These are phyloP conservation scores for Aspergillus ochraceoroseus DNA, from an alignment of 2,329 filamentous ascomycete genomes.

Conservation along the genomic window DNA sequence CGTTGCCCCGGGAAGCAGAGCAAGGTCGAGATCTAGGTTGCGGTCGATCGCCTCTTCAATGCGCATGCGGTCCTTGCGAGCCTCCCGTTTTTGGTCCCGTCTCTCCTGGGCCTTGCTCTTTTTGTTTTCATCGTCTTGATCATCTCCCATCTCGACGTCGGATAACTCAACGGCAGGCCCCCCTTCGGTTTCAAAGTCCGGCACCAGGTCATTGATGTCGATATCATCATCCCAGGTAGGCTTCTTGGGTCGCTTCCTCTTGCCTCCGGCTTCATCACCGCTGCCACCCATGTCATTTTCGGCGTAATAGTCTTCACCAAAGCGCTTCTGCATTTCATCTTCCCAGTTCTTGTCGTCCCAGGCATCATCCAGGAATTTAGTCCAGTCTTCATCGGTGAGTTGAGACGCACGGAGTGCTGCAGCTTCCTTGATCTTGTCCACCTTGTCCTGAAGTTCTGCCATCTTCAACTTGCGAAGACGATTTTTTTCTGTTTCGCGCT, in stretches of 20 bases:
- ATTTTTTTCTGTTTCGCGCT: constrained; percentile 74
- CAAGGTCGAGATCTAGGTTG: constrained; percentile 68
- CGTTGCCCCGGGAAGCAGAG: constrained; percentile 53
- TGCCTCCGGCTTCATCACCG: constrained; percentile 41
- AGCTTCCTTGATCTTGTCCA: constrained; percentile 81
- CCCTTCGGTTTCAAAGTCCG: constrained; percentile 75
- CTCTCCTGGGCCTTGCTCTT: constrained; percentile 48
- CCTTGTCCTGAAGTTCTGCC: constrained; percentile 81
- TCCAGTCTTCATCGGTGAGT: constrained; percentile 73
- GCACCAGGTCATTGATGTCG: constrained; percentile 86
- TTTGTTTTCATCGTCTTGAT: constrained; percentile 41
- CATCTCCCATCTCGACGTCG: constrained; percentile 49
- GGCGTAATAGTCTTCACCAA: constrained; percentile 87
- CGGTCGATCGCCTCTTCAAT: constrained; percentile 83
- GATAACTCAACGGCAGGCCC: constrained; percentile 54
- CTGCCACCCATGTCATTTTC: constrained; percentile 55
- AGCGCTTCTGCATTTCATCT: constrained; percentile 77
- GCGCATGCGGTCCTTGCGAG: constrained; percentile 74
- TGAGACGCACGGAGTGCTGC: constrained; percentile 68
- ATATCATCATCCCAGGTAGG: constrained; percentile 96
- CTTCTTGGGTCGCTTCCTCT: constrained; percentile 68
- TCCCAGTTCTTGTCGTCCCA: constrained; percentile 93
- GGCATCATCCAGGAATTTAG: constrained; percentile 74
- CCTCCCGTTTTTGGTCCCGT: constrained; percentile 60
- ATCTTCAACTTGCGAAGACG: constrained; percentile 81